Base-by-base conservation (phyloP, 306 rosid genomes). In the Erythrophleum fordii region DNA sequence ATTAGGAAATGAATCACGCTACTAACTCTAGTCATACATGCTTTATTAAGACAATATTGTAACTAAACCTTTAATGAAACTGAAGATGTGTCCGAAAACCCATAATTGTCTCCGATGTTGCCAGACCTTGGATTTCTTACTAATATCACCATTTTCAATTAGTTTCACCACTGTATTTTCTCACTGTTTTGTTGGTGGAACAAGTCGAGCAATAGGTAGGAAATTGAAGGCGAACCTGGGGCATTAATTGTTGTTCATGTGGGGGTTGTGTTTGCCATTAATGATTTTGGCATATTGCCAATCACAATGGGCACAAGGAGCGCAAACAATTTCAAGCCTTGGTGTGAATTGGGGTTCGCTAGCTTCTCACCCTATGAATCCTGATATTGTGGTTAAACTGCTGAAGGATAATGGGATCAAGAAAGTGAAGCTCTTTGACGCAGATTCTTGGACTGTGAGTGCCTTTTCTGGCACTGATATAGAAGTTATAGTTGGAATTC, bases 321-420 rank as follows among this genome's bases (percentile, higher is more conserved):
- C 74, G 0, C 41, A 67, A 26, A 75, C 77, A 0, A 2, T 84
- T 5, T 14, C 13, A 2, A 41, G 83, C 10, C 48, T 90, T 37
- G 99, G 99, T 23, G 85, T 90, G 37, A 95, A 92, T 35, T 93
- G 97, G 99, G 99, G 99, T 44, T 5, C 84, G n/a, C 49, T 87
- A 44, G 35, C 92, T 2, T 85, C 97, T 2, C 93, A 90, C 52
- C 91, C 86, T 35, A 8, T 91, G 78, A 28, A 53, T 16, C 88
- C 97, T 5, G 59, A 1, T 16, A 83, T 78, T 39, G 95, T 89
- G 76, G 97, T 86, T 34, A 75, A 86, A 0, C 17, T 92, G 88
- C 37, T 95, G 11, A 85, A 91, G 74, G 94, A 91, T 17, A 95
- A 93, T 35, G 94, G 83, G 14, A 89, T 95, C 35, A 87, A 83